These are phyloP conservation scores for Waltiozyma sp. DNA, from an alignment of 1,139 yeast species.

Conservation along the genomic window DNA sequence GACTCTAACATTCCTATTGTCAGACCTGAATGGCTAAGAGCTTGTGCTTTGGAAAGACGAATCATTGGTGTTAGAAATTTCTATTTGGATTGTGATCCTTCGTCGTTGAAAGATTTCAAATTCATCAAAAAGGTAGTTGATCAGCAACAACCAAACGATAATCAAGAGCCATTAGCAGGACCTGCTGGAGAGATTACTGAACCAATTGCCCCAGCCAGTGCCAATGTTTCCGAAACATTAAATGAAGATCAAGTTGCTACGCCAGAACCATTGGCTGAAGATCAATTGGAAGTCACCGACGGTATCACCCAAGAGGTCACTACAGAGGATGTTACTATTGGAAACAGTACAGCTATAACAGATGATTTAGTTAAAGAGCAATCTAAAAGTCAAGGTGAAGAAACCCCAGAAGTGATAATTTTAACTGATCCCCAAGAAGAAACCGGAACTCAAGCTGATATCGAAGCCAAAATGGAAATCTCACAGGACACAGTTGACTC, in stretches of 20 bases:
- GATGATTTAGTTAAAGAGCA: background rate
- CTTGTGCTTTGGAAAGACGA: slow-evolving; percentile 82
- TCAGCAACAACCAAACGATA: background rate
- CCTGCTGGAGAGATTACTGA: background rate
- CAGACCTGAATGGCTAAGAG: slow-evolving; percentile 94
- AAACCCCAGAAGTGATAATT: background rate
- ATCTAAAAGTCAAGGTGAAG: background rate
- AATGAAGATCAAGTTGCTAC: background rate
- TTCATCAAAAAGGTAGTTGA: slow-evolving; percentile 15
- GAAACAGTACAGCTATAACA: background rate
- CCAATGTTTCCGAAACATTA: too few species aligned
- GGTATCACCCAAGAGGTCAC: background rate
- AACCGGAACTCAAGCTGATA: slow-evolving; percentile 15
- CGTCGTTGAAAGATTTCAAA: slow-evolving; percentile 21
- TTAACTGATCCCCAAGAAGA: background rate
- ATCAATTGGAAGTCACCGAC: slow-evolving; percentile 1
- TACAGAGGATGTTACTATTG: background rate
- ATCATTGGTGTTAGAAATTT: slow-evolving; percentile 89
- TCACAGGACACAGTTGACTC: background rate
- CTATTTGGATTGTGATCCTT: slow-evolving; percentile 39
- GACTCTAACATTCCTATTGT: slow-evolving; percentile 88
- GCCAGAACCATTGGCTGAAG: background rate
- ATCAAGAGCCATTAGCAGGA: slow-evolving; percentile 6
- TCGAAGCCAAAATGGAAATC: background rate
- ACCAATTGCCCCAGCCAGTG: background rate